Conservation (phyloP, 805 yeast genomes). For the Candida yuanshanica region DNA sequence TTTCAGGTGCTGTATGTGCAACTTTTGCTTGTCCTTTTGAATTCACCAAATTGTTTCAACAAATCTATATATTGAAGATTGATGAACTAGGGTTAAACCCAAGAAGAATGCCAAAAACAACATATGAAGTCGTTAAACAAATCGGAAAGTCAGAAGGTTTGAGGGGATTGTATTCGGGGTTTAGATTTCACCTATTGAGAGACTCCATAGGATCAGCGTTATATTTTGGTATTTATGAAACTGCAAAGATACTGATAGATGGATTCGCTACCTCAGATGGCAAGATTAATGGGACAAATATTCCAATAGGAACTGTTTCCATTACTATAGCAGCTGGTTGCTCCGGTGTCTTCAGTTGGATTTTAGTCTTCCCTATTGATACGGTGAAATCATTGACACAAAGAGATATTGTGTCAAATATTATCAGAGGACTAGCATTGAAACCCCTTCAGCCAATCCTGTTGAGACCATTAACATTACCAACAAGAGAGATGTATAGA, state of each 20-base stretch:
- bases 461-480: conserved; percentile 31
- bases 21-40: conserved; percentile 79
- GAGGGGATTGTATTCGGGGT: conserved; percentile 68
- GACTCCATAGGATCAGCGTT: conserved; percentile 69
- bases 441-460: conserved; percentile 31
- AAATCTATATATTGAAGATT: conserved; percentile 44
- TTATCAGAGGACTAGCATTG: conserved; percentile 48
- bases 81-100: conserved; percentile 26
- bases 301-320: conserved; percentile 33
- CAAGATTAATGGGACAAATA: conserved; percentile 27
- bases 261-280: conserved; percentile 20
- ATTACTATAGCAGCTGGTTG: conserved; percentile 72
- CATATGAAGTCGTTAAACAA: conserved; percentile 43
- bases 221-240: conserved; percentile 72
- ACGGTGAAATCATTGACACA: conserved; percentile 74
- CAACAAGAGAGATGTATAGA: conserved; percentile 53
- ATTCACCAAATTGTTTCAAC: conserved; percentile 75
- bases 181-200: conserved; percentile 56
- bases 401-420: conserved; percentile 64
- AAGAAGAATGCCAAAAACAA: conserved; percentile 28
- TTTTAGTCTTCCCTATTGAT: conserved; percentile 72
- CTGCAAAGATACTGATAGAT: conserved; percentile 49
- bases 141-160: conserved; percentile 57
- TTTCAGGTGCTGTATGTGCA: conserved; percentile 62
- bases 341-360: conserved; percentile 74